Evolutionary conservation across 169 alveolate genomes (phyloP).

Genomic region (Cyclospora cayetanensis): DNA sequence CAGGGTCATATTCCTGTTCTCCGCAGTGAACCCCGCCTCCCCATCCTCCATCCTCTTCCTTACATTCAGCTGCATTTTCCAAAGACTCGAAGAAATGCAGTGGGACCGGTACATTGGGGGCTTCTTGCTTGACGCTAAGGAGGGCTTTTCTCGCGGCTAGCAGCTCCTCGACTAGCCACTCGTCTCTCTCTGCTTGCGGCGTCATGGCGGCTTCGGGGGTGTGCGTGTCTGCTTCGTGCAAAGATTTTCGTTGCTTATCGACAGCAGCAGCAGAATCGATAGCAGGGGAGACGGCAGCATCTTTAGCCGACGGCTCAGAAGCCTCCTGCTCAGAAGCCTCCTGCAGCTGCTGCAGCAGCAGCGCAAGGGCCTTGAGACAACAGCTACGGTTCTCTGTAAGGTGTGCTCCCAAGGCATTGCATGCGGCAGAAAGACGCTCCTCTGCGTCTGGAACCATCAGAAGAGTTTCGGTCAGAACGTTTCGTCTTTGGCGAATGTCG

Average conservation of each 20-base stretch:
- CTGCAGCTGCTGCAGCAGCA: not conserved
- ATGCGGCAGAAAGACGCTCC: not conserved
- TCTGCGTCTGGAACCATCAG: constrained; percentile 47
- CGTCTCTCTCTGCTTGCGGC: no score
- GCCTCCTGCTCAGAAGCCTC: not conserved
- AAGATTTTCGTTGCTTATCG: no score
- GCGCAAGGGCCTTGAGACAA: not conserved
- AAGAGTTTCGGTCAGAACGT: constrained; percentile 9
- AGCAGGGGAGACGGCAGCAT: no score
- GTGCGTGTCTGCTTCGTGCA: no score
- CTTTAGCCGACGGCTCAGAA: no score
- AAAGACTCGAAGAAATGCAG: not conserved
- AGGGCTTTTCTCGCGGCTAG: not conserved
- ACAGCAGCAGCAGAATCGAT: no score
- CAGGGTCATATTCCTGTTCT: no score
- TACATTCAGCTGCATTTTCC: no score
- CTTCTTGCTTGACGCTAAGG: not conserved
- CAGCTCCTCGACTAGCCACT: not conserved
- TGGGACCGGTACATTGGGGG: not conserved
- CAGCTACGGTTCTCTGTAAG: not conserved
- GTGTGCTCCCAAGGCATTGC: not conserved
- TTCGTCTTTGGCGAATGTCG: constrained; percentile 33
- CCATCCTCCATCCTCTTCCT: no score
- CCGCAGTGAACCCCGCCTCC: no score
- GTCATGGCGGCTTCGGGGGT: no score